These are phyloP conservation scores for Cladophialophora immunda DNA, from an alignment of 2,329 filamentous ascomycete species.

Conservation along the genomic window DNA sequence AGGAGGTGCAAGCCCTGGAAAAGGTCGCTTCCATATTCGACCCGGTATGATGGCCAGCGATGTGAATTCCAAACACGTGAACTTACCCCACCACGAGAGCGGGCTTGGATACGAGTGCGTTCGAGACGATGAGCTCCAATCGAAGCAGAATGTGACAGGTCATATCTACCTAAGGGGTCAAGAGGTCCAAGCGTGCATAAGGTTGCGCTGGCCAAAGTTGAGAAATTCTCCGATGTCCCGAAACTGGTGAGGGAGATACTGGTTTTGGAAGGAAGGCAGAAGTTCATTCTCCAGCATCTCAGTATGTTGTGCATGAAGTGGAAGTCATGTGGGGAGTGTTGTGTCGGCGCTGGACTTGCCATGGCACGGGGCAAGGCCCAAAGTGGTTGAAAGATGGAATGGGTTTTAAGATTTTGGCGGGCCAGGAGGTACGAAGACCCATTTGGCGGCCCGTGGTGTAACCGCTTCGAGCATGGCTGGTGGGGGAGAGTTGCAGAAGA, in stretches of 20 bases:
- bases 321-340: constrained; percentile 31
- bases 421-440: constrained; percentile 19
- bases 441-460: constrained; percentile 22
- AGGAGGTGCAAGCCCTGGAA: constrained; percentile 41
- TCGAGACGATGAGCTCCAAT: not conserved
- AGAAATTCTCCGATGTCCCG: constrained; percentile 15
- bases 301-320: constrained; percentile 36
- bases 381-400: constrained; percentile 13
- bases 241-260: constrained; percentile 26
- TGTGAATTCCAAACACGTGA: not conserved
- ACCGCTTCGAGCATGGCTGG: constrained; percentile 30
- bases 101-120: not conserved
- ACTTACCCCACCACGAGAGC: not conserved
- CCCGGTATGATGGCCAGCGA: constrained; percentile 27
- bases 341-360: constrained; percentile 12
- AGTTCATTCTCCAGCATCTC: constrained; percentile 32
- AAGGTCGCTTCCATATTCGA: constrained; percentile 41
- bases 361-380: constrained; percentile 15
- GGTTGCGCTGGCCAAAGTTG: constrained; percentile 12
- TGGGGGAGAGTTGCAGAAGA: constrained; percentile 20
- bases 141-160: constrained; percentile 14
- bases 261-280: constrained; percentile 28
- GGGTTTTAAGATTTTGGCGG: constrained; percentile 16
- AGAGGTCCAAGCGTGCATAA: constrained; percentile 21
- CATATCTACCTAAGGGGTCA: constrained; percentile 14